Evolutionary conservation across 305 asterid genomes (phyloP).

Genomic region (Plantago rigida): DNA sequence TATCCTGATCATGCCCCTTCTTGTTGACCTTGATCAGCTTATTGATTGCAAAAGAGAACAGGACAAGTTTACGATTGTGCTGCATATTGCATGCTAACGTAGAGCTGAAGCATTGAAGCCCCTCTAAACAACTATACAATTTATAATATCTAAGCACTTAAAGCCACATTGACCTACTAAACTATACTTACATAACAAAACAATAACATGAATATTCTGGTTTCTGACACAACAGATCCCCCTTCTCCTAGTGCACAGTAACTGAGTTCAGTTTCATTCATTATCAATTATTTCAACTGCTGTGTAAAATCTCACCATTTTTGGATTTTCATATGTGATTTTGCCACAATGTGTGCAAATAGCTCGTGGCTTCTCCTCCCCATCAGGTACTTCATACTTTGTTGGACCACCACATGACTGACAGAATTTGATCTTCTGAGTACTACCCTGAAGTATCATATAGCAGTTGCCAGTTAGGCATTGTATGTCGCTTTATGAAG

Average conservation of each 20-base stretch:
- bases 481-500: too few species aligned
- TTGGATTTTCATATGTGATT: constrained; percentile 82
- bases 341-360: constrained; percentile 79
- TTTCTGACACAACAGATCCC: not conserved
- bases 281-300: constrained; percentile 12
- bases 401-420: constrained; percentile 86
- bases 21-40: not conserved
- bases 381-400: constrained; percentile 82
- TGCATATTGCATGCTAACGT: not conserved
- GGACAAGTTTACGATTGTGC: not conserved
- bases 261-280: constrained; percentile 1
- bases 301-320: constrained; percentile 54
- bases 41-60: not conserved
- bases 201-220: not conserved
- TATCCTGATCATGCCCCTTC: not conserved
- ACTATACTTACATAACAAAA: not conserved
- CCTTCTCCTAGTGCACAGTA: not conserved
- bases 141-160: not conserved
- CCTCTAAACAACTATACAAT: not conserved
- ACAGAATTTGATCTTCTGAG: constrained; percentile 71
- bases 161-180: not conserved
- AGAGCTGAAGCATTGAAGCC: not conserved
- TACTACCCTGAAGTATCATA: constrained; percentile 38
- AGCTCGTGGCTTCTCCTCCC: constrained; percentile 83
- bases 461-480: not conserved